Evolutionary conservation across 805 yeast species (phyloP).

Genomic region (Candida silvicultrix): DNA sequence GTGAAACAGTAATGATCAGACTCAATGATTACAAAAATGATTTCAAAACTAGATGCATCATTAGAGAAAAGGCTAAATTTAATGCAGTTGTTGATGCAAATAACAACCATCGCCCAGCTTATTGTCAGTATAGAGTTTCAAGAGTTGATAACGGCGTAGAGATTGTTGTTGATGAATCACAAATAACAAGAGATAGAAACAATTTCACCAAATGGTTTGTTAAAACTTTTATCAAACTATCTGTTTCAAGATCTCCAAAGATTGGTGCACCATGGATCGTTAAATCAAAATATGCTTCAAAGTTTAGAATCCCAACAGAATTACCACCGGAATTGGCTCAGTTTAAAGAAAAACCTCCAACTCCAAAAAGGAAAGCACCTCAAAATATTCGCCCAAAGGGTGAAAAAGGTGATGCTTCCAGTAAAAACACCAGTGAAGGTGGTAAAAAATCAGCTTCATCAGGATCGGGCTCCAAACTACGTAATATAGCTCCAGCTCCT

Average conservation of each 20-base stretch:
- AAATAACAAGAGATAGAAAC: slow-evolving; percentile 76
- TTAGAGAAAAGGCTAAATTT: slow-evolving; percentile 82
- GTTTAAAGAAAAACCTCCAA: slow-evolving; percentile 16
- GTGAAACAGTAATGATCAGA: slow-evolving; percentile 70
- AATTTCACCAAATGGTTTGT: slow-evolving; percentile 86
- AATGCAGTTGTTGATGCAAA: slow-evolving; percentile 35
- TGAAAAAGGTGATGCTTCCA: too few relatives aligned
- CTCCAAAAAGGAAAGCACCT: slow-evolving; percentile 1
- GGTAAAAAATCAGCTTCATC: background rate
- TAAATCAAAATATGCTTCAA: slow-evolving; percentile 64
- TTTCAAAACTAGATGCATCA: slow-evolving; percentile 36
- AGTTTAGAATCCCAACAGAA: slow-evolving; percentile 57
- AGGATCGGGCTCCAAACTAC: background rate
- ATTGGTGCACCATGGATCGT: slow-evolving; percentile 97
- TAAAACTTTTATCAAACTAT: slow-evolving; percentile 82
- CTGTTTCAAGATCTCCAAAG: slow-evolving; percentile 57
- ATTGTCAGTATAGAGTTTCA: slow-evolving; percentile 66
- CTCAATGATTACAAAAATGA: slow-evolving; percentile 23
- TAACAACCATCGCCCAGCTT: slow-evolving; percentile 40
- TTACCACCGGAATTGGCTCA: slow-evolving; percentile 46
- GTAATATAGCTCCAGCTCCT: background rate
- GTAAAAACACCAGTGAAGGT: background rate
- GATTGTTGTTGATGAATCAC: slow-evolving; percentile 64
- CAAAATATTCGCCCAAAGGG: slow-evolving; percentile 11
- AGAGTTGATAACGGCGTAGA: slow-evolving; percentile 48